Evolutionary conservation across 139 green algal genomes (phyloP).

Genomic region (Yamagishiella unicocca): DNA sequence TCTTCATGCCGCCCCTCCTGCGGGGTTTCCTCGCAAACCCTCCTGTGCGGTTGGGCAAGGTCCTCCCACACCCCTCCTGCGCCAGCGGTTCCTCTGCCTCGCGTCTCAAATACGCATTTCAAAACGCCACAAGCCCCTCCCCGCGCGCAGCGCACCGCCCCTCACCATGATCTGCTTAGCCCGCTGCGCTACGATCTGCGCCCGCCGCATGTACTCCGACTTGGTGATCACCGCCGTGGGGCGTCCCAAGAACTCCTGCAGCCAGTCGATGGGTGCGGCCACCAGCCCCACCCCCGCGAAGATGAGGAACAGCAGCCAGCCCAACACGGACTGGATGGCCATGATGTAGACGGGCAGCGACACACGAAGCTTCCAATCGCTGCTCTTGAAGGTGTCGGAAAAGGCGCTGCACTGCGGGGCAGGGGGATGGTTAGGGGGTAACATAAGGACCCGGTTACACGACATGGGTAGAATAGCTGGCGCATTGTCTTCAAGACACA

Average conservation of each 20-base stretch:
- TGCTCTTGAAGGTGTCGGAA: conserved; percentile 43
- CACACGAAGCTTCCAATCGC: conserved; percentile 79
- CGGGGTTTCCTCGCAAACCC: too few relatives aligned
- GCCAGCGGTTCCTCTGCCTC: too few relatives aligned
- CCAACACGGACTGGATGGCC: conserved; percentile 86
- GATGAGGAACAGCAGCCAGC: conserved; percentile 95
- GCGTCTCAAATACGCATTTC: too few relatives aligned
- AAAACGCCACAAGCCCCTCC: neutral
- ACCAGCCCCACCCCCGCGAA: conserved; percentile 95
- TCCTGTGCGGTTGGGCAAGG: too few relatives aligned
- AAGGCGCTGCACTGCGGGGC: conserved; percentile 75
- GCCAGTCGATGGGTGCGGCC: conserved; percentile 88
- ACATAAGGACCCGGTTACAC: too few relatives aligned
- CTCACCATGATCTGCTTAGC: conserved; percentile 83
- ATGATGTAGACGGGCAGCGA: conserved; percentile 94
- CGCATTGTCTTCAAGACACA: too few relatives aligned
- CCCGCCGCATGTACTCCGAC: conserved; percentile 89
- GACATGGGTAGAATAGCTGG: too few relatives aligned
- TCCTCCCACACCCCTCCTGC: too few relatives aligned
- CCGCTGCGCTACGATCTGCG: conserved; percentile 77
- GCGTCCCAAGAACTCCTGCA: conserved; percentile 85
- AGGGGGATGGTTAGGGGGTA: too few relatives aligned
- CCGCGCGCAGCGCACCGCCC: neutral
- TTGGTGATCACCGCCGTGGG: conserved; percentile 85
- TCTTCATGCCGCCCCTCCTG: too few relatives aligned